phyloP scores from a whole-genome alignment of 805 yeast genomes.

The Helenozyma baotianmanensis region DNA sequence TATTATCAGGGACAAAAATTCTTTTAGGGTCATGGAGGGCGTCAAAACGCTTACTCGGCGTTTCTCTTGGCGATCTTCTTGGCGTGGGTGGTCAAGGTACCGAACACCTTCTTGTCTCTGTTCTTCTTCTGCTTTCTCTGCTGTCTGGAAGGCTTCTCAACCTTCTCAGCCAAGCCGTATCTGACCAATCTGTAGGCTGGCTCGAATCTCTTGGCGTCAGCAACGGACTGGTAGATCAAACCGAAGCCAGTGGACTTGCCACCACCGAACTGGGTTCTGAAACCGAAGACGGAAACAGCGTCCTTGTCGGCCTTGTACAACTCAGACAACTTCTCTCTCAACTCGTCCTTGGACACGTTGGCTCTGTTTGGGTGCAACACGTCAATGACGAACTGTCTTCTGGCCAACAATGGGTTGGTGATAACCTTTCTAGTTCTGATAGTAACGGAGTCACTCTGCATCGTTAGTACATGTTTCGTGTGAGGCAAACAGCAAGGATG shows the following conservation, averaged over 20 bases:
- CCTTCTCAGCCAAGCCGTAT: conserved; percentile 95
- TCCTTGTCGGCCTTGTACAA: conserved; percentile 90
- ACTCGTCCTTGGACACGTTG: conserved; percentile 98
- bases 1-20: conserved; percentile 13
- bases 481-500: background rate
- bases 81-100: conserved; percentile 95
- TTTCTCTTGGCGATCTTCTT: conserved; percentile 88
- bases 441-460: conserved; percentile 97
- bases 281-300: conserved; percentile 95
- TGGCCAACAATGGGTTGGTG: conserved; percentile 97
- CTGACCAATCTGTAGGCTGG: conserved; percentile 99
- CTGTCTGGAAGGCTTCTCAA: conserved; percentile 98
- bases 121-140: conserved; percentile 99
- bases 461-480: conserved; percentile 17
- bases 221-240: conserved; percentile 95
- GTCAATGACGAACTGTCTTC: conserved; percentile 99
- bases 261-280: conserved; percentile 99
- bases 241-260: conserved; percentile 99
- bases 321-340: conserved; percentile 89
- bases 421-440: conserved; percentile 99
- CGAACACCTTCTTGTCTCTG: conserved; percentile 98
- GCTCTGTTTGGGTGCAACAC: conserved; percentile 99
- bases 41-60: conserved; percentile 56
- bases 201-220: conserved; percentile 97
- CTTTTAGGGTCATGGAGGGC: conserved; percentile 17